Evolutionary conservation across 1,284 basidiomycete species (phyloP).

Genomic region (Lentinula novae-zelandiae): DNA sequence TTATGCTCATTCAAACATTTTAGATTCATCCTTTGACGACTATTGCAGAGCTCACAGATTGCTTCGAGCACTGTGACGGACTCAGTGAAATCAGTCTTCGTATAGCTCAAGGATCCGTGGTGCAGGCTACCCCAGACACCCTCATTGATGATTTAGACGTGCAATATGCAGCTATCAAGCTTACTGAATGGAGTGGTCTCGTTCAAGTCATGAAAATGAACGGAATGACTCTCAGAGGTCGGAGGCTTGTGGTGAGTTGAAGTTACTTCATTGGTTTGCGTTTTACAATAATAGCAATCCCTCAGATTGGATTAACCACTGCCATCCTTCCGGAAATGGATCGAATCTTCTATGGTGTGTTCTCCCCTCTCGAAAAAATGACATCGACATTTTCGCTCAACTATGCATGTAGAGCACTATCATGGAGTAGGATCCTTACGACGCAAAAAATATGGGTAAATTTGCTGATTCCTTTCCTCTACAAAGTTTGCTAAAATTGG

Average conservation of each 20-base stretch:
- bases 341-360: slow-evolving; percentile 33
- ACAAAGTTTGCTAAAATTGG: background rate
- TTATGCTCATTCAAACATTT: background rate
- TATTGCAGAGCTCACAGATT: slow-evolving; percentile 28
- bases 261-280: background rate
- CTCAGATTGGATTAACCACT: slow-evolving; percentile 15
- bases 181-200: slow-evolving; percentile 32
- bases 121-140: slow-evolving; percentile 24
- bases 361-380: background rate
- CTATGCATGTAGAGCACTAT: background rate
- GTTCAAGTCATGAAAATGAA: slow-evolving; percentile 38
- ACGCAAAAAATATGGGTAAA: background rate
- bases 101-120: slow-evolving; percentile 41
- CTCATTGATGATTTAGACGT: slow-evolving; percentile 27
- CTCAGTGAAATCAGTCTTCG: slow-evolving; percentile 41
- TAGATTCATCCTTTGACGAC: slow-evolving; percentile 32
- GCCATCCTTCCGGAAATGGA: slow-evolving; percentile 50
- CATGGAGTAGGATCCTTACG: background rate
- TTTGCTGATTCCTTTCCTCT: background rate
- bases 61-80: slow-evolving; percentile 2
- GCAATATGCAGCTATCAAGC: slow-evolving; percentile 51
- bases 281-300: background rate
- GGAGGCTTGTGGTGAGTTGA: slow-evolving; percentile 36
- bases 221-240: slow-evolving; percentile 33
- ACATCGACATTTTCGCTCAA: background rate